phyloP scores from a whole-genome alignment of 306 rosid species.

The Mucuna pruriens region DNA sequence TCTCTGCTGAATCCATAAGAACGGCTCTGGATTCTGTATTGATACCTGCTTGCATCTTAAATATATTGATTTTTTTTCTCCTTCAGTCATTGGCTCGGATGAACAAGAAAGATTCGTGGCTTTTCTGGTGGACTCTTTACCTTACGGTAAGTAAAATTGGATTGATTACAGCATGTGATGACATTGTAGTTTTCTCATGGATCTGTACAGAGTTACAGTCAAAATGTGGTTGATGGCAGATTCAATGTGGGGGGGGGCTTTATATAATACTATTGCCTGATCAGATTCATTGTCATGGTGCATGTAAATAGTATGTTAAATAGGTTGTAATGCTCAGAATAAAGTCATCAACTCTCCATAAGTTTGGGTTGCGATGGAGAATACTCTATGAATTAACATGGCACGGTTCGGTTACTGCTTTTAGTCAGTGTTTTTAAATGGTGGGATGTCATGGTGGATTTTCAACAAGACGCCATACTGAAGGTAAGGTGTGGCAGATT shows the following conservation, averaged over 20 bases:
- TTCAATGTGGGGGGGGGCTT: neutral
- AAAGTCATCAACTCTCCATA: neutral
- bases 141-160: constrained; percentile 64
- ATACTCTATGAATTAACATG: neutral
- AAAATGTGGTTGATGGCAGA: neutral
- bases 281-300: constrained; percentile 11
- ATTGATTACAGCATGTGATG: constrained; percentile 7
- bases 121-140: constrained; percentile 98
- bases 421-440: neutral
- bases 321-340: neutral
- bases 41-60: constrained; percentile 19
- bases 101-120: constrained; percentile 98
- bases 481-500: neutral
- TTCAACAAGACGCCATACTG: neutral
- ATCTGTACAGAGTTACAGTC: neutral
- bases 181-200: neutral
- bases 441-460: neutral
- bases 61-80: neutral
- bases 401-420: neutral
- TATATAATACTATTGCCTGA: neutral
- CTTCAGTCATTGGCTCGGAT: constrained; percentile 84
- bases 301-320: neutral
- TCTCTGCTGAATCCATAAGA: constrained; percentile 15
- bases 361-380: constrained; percentile 2
- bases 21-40: constrained; percentile 16